These are phyloP conservation scores for Abortiporus biennis DNA, from an alignment of 1,284 basidiomycete genomes.

Conservation along the genomic window DNA sequence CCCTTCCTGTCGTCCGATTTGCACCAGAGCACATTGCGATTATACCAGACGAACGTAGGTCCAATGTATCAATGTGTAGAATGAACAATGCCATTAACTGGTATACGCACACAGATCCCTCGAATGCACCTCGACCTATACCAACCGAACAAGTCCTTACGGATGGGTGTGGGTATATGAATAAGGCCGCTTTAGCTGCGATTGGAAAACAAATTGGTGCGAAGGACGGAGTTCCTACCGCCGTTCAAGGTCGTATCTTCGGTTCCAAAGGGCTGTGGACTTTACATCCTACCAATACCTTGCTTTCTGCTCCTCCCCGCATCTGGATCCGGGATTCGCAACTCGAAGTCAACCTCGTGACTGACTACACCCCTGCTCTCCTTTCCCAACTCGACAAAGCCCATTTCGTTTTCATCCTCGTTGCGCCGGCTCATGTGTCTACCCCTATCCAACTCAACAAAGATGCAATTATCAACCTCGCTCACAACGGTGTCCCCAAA, in stretches of 20 bases:
- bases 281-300: conserved; percentile 46
- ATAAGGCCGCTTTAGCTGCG: conserved; percentile 42
- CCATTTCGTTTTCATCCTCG: conserved; percentile 44
- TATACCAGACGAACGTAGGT: no score
- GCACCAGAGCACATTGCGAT: conserved; percentile 44
- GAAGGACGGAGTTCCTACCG: conserved; percentile 42
- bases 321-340: conserved; percentile 72
- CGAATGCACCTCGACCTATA: no score
- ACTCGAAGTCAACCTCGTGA: conserved; percentile 46
- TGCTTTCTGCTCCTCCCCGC: conserved; percentile 30
- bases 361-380: conserved; percentile 1
- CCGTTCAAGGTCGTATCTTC: conserved; percentile 61
- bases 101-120: no score
- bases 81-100: no score
- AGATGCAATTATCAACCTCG: conserved; percentile 59
- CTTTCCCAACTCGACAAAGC: conserved; percentile 22
- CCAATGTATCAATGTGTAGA: no score
- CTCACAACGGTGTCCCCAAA: conserved; percentile 47
- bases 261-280: conserved; percentile 70
- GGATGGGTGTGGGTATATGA: conserved; percentile 70
- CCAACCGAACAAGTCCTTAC: conserved; percentile 59
- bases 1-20: conserved; percentile 53
- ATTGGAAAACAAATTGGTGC: conserved; percentile 40
- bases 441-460: conserved; percentile 37
- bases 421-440: conserved; percentile 31